phyloP scores from a whole-genome alignment of 2,329 filamentous ascomycete species.

The Tolypocladium cylindrosporum region DNA sequence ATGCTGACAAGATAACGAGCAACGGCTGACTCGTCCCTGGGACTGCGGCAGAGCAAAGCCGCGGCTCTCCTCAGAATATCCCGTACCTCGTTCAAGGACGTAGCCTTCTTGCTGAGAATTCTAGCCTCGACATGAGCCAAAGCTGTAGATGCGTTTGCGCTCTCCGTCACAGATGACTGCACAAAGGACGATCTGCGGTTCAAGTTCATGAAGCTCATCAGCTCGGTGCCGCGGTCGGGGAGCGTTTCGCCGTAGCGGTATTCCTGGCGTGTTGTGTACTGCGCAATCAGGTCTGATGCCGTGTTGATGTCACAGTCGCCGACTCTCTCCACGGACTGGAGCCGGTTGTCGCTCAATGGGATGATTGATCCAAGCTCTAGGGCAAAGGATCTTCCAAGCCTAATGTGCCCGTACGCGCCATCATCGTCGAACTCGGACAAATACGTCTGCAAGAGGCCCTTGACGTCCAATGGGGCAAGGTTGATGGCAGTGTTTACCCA shows the following conservation, averaged over 20 bases:
- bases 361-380: slow-evolving; percentile 84
- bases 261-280: slow-evolving; percentile 94
- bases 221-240: slow-evolving; percentile 57
- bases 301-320: slow-evolving; percentile 74
- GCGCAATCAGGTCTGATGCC: slow-evolving; percentile 89
- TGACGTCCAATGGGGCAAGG: slow-evolving; percentile 84
- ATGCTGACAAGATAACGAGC: slow-evolving; percentile 84
- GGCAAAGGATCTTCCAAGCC: slow-evolving; percentile 87
- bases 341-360: slow-evolving; percentile 73
- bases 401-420: slow-evolving; percentile 81
- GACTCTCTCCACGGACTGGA: slow-evolving; percentile 70
- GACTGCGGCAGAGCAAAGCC: slow-evolving; percentile 71
- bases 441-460: slow-evolving; percentile 91
- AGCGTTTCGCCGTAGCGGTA: slow-evolving; percentile 79
- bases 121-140: slow-evolving; percentile 65
- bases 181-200: slow-evolving; percentile 42
- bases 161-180: slow-evolving; percentile 41
- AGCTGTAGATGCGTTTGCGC: slow-evolving; percentile 50
- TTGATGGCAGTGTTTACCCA: slow-evolving; percentile 79
- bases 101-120: slow-evolving; percentile 56
- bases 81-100: slow-evolving; percentile 65
- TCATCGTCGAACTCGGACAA: slow-evolving; percentile 92
- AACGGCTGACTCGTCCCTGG: slow-evolving; percentile 66
- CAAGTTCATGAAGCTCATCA: slow-evolving; percentile 50
- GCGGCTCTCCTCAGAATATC: slow-evolving; percentile 79